Base-by-base conservation (phyloP, 208 protist species). In the Crithidia sp. region DNA sequence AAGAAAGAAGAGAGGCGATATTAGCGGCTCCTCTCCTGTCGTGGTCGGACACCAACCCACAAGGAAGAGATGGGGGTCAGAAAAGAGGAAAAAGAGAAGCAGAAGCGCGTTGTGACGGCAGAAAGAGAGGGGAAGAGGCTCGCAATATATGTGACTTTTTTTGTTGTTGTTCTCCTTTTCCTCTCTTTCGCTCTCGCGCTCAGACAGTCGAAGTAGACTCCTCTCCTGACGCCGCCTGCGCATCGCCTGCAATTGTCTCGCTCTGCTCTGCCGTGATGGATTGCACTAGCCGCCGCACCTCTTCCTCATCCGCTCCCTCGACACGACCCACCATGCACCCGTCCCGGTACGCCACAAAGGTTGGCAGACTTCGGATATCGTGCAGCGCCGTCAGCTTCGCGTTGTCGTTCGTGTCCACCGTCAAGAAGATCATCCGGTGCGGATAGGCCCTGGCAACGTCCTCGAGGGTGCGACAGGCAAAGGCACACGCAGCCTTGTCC, bases 301-400 rank as follows among this genome's bases (percentile, higher is more conserved):
- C 81, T n/a, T 81, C 70, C 54, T 88, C 82, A 17, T 84, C 43
- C 8, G 76, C 83, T 0, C 93, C 91, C 71, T 97, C 93, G 4
- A 91, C 77, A 9, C 88, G 83, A 0, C 85, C 90, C 10, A 91
- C 59, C 28, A 95, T 88, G 56, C 74, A 57, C 16, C 94, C 94
- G 45, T 91, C 57, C 10, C 81, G 69, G 81, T 95, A 95, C 8
- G 79, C 85, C 16, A 98, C 62, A 77, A 95, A 95, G 0, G 92
- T 98, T 3, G 94, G 94, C 14, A 98, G 62, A 68, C 88, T 94
- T 47, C 90, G 85, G 14, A 98, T 85, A 53, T 96, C 88, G 66
- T 95, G 89, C 58, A 96, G 73, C 7, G 91, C 91, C 3, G 84
- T 92, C 19, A 98, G 44, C 16, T 83, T 75, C 8, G 74, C 57